A percentile compares a stretch with the other conserved stretches of the same genome.
Conservation (phyloP, 345 rosid species). For the Mallotus nudiflorus region DNA sequence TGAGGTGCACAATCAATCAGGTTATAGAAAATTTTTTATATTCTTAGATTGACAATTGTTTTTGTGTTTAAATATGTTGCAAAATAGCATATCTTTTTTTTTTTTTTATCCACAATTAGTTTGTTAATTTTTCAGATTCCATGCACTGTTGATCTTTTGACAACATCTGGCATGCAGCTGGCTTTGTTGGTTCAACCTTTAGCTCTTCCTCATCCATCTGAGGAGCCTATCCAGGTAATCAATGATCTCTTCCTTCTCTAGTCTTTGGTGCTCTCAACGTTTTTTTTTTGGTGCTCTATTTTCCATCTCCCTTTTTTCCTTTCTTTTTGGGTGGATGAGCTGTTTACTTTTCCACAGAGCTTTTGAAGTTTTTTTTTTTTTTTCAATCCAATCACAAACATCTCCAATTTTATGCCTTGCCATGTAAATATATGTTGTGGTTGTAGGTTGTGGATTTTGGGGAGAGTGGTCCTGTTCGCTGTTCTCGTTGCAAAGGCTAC, state of each 20-base stretch:
- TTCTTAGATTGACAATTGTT: background rate
- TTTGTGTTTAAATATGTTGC: too few species aligned
- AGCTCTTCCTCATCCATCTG: slow-evolving; percentile 94
- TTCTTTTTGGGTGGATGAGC: too few species aligned
- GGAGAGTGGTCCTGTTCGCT: slow-evolving; percentile 38
- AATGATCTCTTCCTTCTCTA: background rate
- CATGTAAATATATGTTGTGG: background rate
- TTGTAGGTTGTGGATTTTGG: slow-evolving; percentile 39
- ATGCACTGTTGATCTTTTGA: slow-evolving; percentile 87
- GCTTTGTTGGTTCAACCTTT: slow-evolving; percentile 92
- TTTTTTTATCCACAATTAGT: background rate
- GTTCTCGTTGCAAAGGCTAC: slow-evolving; percentile 41
- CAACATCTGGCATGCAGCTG: slow-evolving; percentile 94
- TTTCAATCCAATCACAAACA: background rate
- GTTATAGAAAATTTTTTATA: slow-evolving; percentile 37
- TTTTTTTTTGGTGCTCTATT: background rate
- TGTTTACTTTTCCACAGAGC: background rate
- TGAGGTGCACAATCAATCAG: slow-evolving; percentile 99
- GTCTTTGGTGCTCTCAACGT: background rate
- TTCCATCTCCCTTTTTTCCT: background rate
- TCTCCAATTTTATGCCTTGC: background rate
- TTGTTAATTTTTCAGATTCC: slow-evolving; percentile 58
- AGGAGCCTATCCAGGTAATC: slow-evolving; percentile 90
- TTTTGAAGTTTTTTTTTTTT: background rate
- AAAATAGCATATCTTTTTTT: background rate